Percentiles rank a stretch among this genome's conserved stretches.
These are phyloP conservation scores for Yamadazyma tumulicola DNA, from an alignment of 805 yeast genomes.

Conservation along the genomic window DNA sequence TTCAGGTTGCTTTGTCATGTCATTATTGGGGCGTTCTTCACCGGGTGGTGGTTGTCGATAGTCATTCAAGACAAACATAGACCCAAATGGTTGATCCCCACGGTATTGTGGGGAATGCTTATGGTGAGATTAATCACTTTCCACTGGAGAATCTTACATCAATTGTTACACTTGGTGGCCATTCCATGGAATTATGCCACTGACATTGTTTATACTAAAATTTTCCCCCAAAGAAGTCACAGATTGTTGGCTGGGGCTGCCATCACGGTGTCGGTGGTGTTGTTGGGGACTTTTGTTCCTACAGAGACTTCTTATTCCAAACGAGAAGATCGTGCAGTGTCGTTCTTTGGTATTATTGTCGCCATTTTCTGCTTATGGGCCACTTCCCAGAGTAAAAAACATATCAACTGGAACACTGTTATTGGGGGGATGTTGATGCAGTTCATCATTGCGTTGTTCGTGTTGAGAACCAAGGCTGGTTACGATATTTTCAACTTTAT, in stretches of 20 bases:
- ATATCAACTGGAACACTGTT: conserved; percentile 56
- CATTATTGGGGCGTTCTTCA: conserved; percentile 38
- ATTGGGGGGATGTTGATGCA: conserved; percentile 59
- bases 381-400: conserved; percentile 44
- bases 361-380: conserved; percentile 41
- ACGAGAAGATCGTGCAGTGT: conserved; percentile 52
- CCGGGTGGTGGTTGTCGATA: conserved; percentile 58
- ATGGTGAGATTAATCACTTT: conserved; percentile 51
- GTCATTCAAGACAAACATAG: conserved; percentile 48
- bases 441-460: conserved; percentile 57
- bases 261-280: conserved; percentile 44
- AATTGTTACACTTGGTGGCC: conserved; percentile 17
- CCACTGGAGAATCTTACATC: conserved; percentile 33
- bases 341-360: conserved; percentile 53
- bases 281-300: conserved; percentile 54
- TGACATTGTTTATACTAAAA: conserved; percentile 30
- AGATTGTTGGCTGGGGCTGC: conserved; percentile 44
- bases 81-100: conserved; percentile 56
- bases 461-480: conserved; percentile 56
- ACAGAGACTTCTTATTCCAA: conserved; percentile 43
- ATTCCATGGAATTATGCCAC: conserved; percentile 29
- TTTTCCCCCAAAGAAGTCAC: conserved; percentile 38
- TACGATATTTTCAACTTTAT: conserved; percentile 61
- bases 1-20: conserved; percentile 13
- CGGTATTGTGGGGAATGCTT: conserved; percentile 47